Base-by-base conservation (phyloP, 2,329 filamentous ascomycete genomes). In the Bipolaris gigantea region DNA sequence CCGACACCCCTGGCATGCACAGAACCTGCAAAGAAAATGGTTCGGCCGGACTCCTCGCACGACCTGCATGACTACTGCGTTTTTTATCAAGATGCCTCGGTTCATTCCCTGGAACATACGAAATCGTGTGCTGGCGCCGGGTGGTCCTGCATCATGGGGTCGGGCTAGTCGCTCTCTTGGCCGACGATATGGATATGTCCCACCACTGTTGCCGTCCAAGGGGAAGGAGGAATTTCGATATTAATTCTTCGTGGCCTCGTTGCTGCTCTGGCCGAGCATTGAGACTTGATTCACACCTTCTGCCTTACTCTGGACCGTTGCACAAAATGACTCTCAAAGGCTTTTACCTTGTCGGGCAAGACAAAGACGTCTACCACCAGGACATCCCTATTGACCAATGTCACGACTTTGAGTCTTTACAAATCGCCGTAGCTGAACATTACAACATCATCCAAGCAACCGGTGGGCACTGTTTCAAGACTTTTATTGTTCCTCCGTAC, bases 361-460 rank as follows among this genome's bases (percentile, higher is more conserved):
- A 47, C 36, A 60, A 58, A 16, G 46, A 51, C 27, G 35, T 60
- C 30, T 60, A 56, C 40, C 58, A 48, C 10, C 58, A 60, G 44
- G 58, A 60, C 16, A 59, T 60, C 13, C 52, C 56, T 18, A 59
- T 60, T 19, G 58, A 59, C 9, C 58, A 59, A 6, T 60, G 56
- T 35, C 55, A 60, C 42, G 56, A 60, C 33, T 60, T 60, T 13
- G 55, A 56, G 32, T 53, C 58, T n/a, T 15, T 60, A 30, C 58
- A 60, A 30, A 36, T 60, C 19, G 50, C 58, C 30, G 42, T 60
- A 46, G 58, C 58, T 16, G 58, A 60, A 25, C 58, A 60, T 5
- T 60, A 56, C 30, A 60, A 60, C 23, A 59, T 60, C 10, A 59
- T 60, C 4, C 47, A 54, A 4, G 33, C 58, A 15, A 51, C 52